Base-by-base conservation (phyloP, 305 asterid species). In the Fraxinus ornus region DNA sequence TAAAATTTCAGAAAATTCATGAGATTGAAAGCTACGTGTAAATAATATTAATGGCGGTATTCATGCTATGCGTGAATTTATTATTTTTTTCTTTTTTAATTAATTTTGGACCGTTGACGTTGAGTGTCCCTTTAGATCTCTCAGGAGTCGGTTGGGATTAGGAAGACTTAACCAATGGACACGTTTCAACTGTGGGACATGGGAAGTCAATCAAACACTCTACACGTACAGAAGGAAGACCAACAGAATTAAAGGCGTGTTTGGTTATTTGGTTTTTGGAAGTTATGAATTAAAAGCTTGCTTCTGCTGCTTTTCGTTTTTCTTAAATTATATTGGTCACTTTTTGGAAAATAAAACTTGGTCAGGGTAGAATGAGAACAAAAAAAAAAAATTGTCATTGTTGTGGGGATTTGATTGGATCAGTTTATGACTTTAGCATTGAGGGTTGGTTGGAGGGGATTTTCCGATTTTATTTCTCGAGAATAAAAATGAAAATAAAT, bases 151-250 rank as follows among this genome's bases (percentile, higher is more conserved):
- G 91, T 85, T 84, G 76, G 82, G 70, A 26, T 26, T 26, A 26
- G 28, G 28, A 26, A 79, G 74, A 26, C 13, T 21, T 75, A 9
- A 60, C 55, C 76, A 49, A 37, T 62, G 62, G 66, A 80, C 85
- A 83, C 87, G 89, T 82, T 73, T 78, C 76, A 2, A 60, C 28
- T 8, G 86, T 55, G 83, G 88, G 84, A 83, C 89, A 62, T 24
- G 12, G 60, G 73, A 10, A 35, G 77, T 6, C 9, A 30, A 13
- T 26, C 28, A 26, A 26, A 26, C 28, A 26, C 28, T 0, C 28
- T 26, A 26, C 28, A 26, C n/a, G n/a, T n/a, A n/a, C n/a, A n/a
- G 87, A 80, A 77, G 79, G 80, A 68, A 84, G 90, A 79, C n/a
- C 21, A 76, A 64, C 85, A 88, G 60, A 49, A 15, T 49, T 49